Percentiles rank a stretch among this genome's conserved stretches.
Conservation (phyloP, 495 filamentous ascomycete species). For the Usnea hakonensis region DNA sequence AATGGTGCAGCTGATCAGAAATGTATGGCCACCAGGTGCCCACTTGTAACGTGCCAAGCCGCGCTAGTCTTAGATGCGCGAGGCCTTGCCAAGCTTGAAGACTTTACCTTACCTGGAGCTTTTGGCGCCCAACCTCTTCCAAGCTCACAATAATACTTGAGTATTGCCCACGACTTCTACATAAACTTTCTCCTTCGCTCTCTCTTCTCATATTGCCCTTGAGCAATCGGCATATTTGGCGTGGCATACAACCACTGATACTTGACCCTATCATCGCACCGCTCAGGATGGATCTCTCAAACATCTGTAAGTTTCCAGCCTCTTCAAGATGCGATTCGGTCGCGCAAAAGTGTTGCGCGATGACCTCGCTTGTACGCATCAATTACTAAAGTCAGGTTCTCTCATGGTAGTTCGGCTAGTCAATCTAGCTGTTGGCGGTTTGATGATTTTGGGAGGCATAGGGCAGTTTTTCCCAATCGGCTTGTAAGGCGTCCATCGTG, state of each 20-base stretch:
- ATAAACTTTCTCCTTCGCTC: neutral
- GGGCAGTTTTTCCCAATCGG: slow-evolving; percentile 67
- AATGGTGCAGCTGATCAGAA: neutral
- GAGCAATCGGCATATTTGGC: neutral
- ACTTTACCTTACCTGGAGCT: neutral
- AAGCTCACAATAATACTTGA: no score
- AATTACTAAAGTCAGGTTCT: slow-evolving; percentile 14
- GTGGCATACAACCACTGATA: neutral
- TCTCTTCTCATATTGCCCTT: neutral
- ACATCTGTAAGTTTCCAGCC: slow-evolving; percentile 45
- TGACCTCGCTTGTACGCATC: slow-evolving; percentile 18
- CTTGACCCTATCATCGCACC: slow-evolving; percentile 1
- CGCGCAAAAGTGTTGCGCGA: slow-evolving; percentile 18
- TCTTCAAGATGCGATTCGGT: slow-evolving; percentile 20
- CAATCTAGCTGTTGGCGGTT: slow-evolving; percentile 77
- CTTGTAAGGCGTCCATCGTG: slow-evolving; percentile 38
- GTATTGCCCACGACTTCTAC: neutral
- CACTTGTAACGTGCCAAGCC: neutral
- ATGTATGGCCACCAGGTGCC: no score
- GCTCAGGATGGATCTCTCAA: slow-evolving; percentile 45
- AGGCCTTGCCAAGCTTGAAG: neutral
- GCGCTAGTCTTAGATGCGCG: neutral
- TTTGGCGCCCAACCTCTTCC: neutral
- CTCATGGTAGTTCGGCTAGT: slow-evolving; percentile 66
- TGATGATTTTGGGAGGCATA: slow-evolving; percentile 88